Evolutionary conservation across 2,329 filamentous ascomycete species (phyloP).

Genomic region (Chalaropsis ovoidea): DNA sequence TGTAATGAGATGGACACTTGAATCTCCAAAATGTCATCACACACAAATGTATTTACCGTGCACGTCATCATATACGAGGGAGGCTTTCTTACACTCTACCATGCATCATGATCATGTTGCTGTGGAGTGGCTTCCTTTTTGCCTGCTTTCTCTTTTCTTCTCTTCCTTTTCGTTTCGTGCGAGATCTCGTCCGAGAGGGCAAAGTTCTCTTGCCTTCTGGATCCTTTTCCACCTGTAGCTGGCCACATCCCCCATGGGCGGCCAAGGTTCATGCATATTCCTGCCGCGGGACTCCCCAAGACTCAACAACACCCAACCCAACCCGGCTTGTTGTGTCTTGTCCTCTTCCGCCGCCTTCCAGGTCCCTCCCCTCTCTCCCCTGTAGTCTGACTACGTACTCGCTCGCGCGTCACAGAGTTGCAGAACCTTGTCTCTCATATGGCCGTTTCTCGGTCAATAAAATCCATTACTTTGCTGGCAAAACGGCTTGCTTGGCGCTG

Average conservation of each 20-base stretch:
- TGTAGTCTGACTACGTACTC: background rate
- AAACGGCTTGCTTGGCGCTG: background rate
- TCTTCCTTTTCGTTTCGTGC: background rate
- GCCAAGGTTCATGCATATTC: constrained; percentile 14
- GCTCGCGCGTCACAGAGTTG: background rate
- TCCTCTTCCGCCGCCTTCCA: background rate
- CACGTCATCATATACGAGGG: background rate
- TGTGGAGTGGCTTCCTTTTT: background rate
- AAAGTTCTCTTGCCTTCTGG: background rate
- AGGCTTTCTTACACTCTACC: background rate
- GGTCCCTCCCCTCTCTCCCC: background rate
- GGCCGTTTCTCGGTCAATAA: constrained; percentile 15
- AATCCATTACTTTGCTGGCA: constrained; percentile 1
- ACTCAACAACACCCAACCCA: background rate
- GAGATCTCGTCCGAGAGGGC: constrained; percentile 14
- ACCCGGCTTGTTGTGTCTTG: background rate
- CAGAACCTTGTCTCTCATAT: constrained; percentile 3
- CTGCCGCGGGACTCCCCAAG: background rate
- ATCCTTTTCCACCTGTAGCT: constrained; percentile 1
- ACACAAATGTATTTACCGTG: background rate
- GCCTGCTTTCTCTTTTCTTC: background rate
- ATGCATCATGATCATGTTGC: background rate
- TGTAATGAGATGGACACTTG: background rate
- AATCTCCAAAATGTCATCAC: constrained; percentile 5
- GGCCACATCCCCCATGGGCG: background rate